Percentiles rank a stretch among this genome's conserved stretches.
Conservation (phyloP, 2,329 filamentous ascomycete genomes). For the Fusarium sp. region DNA sequence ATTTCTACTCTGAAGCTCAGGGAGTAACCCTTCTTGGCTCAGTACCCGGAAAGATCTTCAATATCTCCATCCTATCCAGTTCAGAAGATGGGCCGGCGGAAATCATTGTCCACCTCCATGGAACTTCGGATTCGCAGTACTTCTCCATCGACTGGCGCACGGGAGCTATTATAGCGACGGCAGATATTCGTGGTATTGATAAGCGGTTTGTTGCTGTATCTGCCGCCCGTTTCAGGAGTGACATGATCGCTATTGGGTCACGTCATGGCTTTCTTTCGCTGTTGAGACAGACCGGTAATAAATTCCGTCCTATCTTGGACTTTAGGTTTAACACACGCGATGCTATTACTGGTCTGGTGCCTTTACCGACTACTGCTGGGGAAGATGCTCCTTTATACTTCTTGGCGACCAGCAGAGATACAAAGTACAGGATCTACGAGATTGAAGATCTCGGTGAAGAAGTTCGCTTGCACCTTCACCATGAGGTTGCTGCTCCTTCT, state of each 20-base stretch:
- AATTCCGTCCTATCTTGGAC: conserved; percentile 50
- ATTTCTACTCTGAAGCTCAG: conserved; percentile 55
- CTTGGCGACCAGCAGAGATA: conserved; percentile 81
- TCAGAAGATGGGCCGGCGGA: conserved; percentile 40
- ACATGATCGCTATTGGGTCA: conserved; percentile 66
- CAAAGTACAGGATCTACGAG: conserved; percentile 76
- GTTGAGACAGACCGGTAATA: conserved; percentile 43
- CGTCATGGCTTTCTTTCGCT: conserved; percentile 63
- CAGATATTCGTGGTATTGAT: conserved; percentile 57
- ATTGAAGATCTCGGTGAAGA: conserved; percentile 46
- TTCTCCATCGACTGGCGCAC: conserved; percentile 55
- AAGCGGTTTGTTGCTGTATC: conserved; percentile 64
- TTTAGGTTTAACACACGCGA: conserved; percentile 64
- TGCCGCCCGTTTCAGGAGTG: conserved; percentile 55
- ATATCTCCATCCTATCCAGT: conserved; percentile 59
- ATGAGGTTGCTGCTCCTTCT: conserved; percentile 77
- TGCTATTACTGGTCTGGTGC: conserved; percentile 75
- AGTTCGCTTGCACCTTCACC: conserved; percentile 63
- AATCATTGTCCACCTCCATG: conserved; percentile 62
- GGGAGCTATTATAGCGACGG: conserved; percentile 47
- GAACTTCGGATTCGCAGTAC: conserved; percentile 58
- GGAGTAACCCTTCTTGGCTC: conserved; percentile 53
- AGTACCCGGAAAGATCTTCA: conserved; percentile 63
- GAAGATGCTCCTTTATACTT: conserved; percentile 59
- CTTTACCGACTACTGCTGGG: conserved; percentile 53